Evolutionary conservation across 352 stramenopile genomes (phyloP), one percentile per base, ranked within the genome.

Genomic region (Globisporangium orthogonon): DNA sequence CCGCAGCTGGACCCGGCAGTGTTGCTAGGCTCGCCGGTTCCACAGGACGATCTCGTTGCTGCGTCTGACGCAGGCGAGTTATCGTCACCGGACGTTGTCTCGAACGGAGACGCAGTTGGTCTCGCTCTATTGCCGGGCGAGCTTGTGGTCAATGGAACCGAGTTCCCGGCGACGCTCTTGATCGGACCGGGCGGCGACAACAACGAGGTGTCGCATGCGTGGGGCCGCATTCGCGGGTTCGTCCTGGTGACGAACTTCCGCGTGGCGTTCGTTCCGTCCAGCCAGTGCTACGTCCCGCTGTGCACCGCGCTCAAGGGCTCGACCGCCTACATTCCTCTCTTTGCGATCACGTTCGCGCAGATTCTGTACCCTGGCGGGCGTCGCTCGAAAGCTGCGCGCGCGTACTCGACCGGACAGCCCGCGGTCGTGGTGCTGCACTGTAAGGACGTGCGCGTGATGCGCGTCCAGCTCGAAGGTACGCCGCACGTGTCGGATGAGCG

Each of bases 221-320:
- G 83, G 83, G 75, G 78, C 1, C 68, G 79, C n/a, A 66, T 90
- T 60, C 76, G 74, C 18, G 84, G 82, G 10, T 67, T 77, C 54
- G 54, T 92, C 2, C 63, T 69, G 2, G 70, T 91, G 49, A 94
- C 84, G 13, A 94, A 91, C 62, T 94, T 87, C 50, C 72, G 84
- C 11, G 73, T 94, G 18, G 62, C 91, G 4, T 91, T 94, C 46
- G 70, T 78, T 7, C 73, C 78, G 18, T 73, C 87, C 5, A 80
- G 91, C 28, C 63, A 70, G 31, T 71, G 76, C 5, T 62, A 74
- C 49, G 50, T 81, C 7, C 63, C 82, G 17, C 63, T 71, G 29
- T 65, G 68, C 53, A 65, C 65, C 14, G 65, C 54, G 39, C 65
- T 73, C 14, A 67, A 78, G 49, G 73, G 66, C 31, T 64, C 65